A percentile compares a stretch with the other conserved stretches of the same genome.
Evolutionary conservation across 108 stramenopile genomes (phyloP).

Genomic region (Skeletonema costatum): DNA sequence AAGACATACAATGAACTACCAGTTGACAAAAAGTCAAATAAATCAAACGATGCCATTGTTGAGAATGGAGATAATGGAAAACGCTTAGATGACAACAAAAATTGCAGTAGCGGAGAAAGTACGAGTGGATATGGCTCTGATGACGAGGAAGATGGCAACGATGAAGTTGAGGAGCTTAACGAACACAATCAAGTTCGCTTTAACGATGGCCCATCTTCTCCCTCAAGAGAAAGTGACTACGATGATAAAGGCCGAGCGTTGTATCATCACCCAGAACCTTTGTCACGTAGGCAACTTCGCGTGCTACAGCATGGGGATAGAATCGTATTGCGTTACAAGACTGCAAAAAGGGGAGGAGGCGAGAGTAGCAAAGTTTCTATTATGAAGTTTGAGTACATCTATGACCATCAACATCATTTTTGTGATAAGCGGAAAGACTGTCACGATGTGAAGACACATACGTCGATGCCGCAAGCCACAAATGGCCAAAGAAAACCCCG

Average conservation of each 20-base stretch:
- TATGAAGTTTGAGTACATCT: slow-evolving; percentile 30
- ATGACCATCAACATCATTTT: background rate
- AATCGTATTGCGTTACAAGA: slow-evolving; percentile 12
- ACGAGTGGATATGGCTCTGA: slow-evolving; percentile 22
- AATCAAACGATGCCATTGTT: background rate
- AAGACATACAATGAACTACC: background rate
- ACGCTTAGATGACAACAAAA: background rate
- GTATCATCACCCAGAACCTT: slow-evolving; percentile 18
- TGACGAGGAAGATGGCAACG: slow-evolving; percentile 26
- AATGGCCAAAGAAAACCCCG: slow-evolving; percentile 12
- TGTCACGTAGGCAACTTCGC: slow-evolving; percentile 30
- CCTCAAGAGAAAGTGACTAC: slow-evolving; percentile 12
- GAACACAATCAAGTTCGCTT: slow-evolving; percentile 10
- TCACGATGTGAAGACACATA: background rate
- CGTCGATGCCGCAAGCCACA: background rate
- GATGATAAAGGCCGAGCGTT: slow-evolving; percentile 11
- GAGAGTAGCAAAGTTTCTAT: background rate
- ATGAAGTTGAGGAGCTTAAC: slow-evolving; percentile 20
- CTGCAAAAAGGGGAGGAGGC: background rate
- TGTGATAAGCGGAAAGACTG: background rate
- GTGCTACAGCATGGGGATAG: slow-evolving; percentile 34
- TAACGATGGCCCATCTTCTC: background rate
- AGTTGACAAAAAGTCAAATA: background rate
- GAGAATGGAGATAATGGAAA: background rate
- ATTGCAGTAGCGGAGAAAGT: background rate